Percentiles rank a stretch among this genome's conserved stretches.
These are phyloP conservation scores for Ogataea wickerhamii DNA, from an alignment of 805 yeast species.

Conservation along the genomic window DNA sequence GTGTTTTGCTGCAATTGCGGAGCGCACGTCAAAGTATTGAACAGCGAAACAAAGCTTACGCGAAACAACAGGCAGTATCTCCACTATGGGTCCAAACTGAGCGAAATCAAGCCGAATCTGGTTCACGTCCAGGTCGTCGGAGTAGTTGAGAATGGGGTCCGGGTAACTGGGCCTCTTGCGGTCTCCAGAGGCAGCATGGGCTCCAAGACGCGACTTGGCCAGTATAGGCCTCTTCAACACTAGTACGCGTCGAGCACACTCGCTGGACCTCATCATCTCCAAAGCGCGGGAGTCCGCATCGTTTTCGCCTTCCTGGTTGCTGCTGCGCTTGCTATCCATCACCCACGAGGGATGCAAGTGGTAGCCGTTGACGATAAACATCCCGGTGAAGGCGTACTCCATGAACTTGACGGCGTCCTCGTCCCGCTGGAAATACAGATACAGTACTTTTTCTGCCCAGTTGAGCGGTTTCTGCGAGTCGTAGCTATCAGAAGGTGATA, in stretches of 20 bases:
- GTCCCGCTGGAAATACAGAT: slow-evolving; percentile 49
- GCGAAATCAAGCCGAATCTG: slow-evolving; percentile 48
- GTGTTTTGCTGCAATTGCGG: slow-evolving; percentile 58
- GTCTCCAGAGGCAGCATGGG: slow-evolving; percentile 11
- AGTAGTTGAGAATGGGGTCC: slow-evolving; percentile 39
- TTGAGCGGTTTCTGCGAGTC: slow-evolving; percentile 15
- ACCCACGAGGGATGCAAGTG: slow-evolving; percentile 49
- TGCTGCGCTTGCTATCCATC: slow-evolving; percentile 8
- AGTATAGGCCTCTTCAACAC: slow-evolving; percentile 41
- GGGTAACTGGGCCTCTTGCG: slow-evolving; percentile 35
- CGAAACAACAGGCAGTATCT: slow-evolving; percentile 64
- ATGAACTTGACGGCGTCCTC: slow-evolving; percentile 54
- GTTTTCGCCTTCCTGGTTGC: slow-evolving; percentile 8
- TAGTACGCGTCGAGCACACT: slow-evolving; percentile 52
- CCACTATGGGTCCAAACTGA: slow-evolving; percentile 56
- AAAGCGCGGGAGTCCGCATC: slow-evolving; percentile 5
- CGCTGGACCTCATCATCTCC: slow-evolving; percentile 36
- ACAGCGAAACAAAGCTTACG: slow-evolving; percentile 58
- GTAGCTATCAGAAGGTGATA: slow-evolving; percentile 8
- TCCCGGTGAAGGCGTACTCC: slow-evolving; percentile 47
- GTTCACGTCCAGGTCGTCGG: slow-evolving; percentile 43
- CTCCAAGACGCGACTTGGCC: slow-evolving; percentile 20
- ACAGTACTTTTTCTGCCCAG: slow-evolving; percentile 33
- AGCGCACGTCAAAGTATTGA: slow-evolving; percentile 52
- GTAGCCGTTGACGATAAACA: slow-evolving; percentile 58